Evolutionary conservation across 2,329 filamentous ascomycete species (phyloP).

Genomic region (Mycosphaerella sp.): DNA sequence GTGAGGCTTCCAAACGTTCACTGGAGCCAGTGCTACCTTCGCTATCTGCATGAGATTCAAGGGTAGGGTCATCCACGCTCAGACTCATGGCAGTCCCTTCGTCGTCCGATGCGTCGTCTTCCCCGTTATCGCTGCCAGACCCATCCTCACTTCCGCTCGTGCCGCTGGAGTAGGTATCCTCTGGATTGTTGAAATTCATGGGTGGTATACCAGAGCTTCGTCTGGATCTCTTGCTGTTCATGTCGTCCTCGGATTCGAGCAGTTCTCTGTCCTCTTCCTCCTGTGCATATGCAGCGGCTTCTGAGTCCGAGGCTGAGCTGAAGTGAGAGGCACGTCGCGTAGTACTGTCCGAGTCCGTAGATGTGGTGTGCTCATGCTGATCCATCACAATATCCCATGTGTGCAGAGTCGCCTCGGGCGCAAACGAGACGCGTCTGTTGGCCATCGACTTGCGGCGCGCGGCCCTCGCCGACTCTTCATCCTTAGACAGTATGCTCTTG

Average conservation of each 20-base stretch:
- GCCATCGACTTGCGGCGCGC: conserved; percentile 70
- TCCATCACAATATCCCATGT: conserved; percentile 88
- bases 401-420: conserved; percentile 91
- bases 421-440: conserved; percentile 91
- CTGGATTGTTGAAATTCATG: conserved; percentile 58
- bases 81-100: conserved; percentile 77
- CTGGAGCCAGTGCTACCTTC: conserved; percentile 58
- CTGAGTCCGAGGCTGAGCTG: conserved; percentile 36
- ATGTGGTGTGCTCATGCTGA: conserved; percentile 79
- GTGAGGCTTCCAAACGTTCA: conserved; percentile 66
- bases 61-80: conserved; percentile 51
- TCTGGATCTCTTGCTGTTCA: conserved; percentile 54
- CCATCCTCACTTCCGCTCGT: conserved; percentile 53
- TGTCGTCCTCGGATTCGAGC: conserved; percentile 57
- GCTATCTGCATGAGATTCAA: conserved; percentile 27
- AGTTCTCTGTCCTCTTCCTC: conserved; percentile 43
- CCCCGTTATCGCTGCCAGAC: conserved; percentile 45
- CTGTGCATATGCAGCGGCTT: conserved; percentile 48
- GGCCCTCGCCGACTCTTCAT: conserved; percentile 53
- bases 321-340: conserved; percentile 65
- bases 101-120: conserved; percentile 51
- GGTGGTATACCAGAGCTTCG: conserved; percentile 62
- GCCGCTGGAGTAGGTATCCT: conserved; percentile 64
- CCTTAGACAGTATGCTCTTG: conserved; percentile 51
- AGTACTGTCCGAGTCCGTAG: conserved; percentile 62